Evolutionary conservation across 164 flowering plant genomes (phyloP).

Genomic region (Dillenia suffruticosa): DNA sequence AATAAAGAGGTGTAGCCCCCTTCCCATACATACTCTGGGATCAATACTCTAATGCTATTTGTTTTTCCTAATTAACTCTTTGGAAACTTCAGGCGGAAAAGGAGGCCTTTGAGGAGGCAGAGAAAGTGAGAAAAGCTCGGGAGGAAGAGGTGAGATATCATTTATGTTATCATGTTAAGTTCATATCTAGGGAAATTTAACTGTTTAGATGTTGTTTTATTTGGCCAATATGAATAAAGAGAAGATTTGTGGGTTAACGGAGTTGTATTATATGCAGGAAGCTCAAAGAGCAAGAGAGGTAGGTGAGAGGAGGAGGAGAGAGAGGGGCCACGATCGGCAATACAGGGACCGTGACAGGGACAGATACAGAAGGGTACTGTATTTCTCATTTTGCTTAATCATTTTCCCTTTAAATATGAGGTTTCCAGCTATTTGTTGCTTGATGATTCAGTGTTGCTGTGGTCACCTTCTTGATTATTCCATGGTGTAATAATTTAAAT

Average conservation of each 20-base stretch:
- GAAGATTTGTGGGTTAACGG: too few relatives aligned
- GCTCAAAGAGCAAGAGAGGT: conserved; percentile 70
- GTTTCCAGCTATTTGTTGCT: too few relatives aligned
- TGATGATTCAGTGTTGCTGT: too few relatives aligned
- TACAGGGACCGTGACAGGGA: conserved; percentile 22
- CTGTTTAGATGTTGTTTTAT: too few relatives aligned
- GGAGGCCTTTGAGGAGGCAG: conserved; percentile 60
- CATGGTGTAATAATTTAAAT: too few relatives aligned
- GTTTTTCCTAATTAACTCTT: background rate
- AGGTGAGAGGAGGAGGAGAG: conserved; percentile 52
- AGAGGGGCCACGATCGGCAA: conserved; percentile 22
- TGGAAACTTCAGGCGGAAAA: conserved; percentile 40
- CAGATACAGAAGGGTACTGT: conserved; percentile 40
- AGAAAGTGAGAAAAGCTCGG: conserved; percentile 41
- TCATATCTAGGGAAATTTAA: background rate
- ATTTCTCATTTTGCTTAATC: background rate
- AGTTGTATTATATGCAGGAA: conserved; percentile 31
- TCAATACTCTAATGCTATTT: background rate
- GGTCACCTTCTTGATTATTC: too few relatives aligned
- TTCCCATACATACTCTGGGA: conserved; percentile 1
- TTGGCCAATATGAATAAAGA: too few relatives aligned
- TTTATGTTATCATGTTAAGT: too few relatives aligned
- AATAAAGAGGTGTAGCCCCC: conserved; percentile 35
- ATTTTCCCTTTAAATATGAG: background rate
- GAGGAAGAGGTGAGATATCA: conserved; percentile 37